Evolutionary conservation across 2,329 filamentous ascomycete genomes (phyloP).

Genomic region (Coniochaeta ligniaria): DNA sequence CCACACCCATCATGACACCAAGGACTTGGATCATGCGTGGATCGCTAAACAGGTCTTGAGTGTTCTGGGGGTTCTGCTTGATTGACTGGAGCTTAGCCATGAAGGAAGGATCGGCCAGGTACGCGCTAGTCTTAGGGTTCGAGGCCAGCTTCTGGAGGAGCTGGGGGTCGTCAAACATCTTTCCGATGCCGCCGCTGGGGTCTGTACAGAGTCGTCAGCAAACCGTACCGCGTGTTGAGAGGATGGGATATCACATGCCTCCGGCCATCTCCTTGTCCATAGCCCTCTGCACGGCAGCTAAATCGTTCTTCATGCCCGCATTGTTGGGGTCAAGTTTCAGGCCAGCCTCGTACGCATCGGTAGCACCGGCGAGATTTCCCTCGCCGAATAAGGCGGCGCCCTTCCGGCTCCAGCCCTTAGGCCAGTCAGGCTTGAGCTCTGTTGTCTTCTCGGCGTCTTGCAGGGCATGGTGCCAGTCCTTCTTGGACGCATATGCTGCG

Average conservation of each 20-base stretch:
- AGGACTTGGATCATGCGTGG: constrained; percentile 91
- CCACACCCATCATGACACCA: constrained; percentile 86
- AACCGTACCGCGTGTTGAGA: not conserved
- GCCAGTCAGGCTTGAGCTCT: constrained; percentile 94
- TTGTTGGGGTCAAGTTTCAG: constrained; percentile 88
- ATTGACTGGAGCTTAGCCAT: constrained; percentile 84
- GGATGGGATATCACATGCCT: constrained; percentile 8
- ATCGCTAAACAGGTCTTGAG: constrained; percentile 77
- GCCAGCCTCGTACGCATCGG: constrained; percentile 90
- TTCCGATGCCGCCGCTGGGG: constrained; percentile 69
- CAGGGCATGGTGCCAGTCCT: constrained; percentile 77
- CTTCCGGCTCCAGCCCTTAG: constrained; percentile 92
- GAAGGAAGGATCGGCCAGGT: constrained; percentile 77
- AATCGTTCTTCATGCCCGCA: constrained; percentile 83
- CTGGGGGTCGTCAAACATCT: constrained; percentile 91
- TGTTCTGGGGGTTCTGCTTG: constrained; percentile 70
- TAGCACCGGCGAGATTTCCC: constrained; percentile 76
- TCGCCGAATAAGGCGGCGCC: constrained; percentile 84
- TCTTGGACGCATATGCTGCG: constrained; percentile 79
- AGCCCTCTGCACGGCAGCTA: constrained; percentile 78
- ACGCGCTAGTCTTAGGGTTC: constrained; percentile 86
- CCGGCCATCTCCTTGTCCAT: constrained; percentile 63
- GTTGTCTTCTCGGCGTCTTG: constrained; percentile 90
- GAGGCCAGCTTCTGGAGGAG: constrained; percentile 82
- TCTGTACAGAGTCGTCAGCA: constrained; percentile 23